These are phyloP conservation scores for Globisporangium mamillatum DNA, from an alignment of 352 stramenopile genomes.

Conservation along the genomic window DNA sequence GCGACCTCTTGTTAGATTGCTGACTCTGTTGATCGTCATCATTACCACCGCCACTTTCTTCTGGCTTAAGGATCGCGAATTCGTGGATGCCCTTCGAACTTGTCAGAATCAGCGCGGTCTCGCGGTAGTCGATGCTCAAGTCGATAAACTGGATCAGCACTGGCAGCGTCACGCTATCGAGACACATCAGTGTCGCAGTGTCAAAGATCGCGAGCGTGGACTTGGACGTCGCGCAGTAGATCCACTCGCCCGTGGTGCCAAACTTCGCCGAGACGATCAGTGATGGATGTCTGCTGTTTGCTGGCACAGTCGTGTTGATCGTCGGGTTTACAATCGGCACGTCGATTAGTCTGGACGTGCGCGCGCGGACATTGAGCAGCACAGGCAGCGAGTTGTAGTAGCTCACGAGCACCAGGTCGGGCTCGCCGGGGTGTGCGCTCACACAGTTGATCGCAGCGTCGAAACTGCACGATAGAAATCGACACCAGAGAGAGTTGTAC, in stretches of 20 bases:
- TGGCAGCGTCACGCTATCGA: constrained; percentile 45
- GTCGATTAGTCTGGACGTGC: constrained; percentile 27
- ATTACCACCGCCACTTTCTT: background rate
- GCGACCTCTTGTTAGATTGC: constrained; percentile 12
- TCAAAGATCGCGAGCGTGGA: constrained; percentile 61
- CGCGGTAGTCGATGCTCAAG: constrained; percentile 46
- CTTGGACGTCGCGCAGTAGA: constrained; percentile 74
- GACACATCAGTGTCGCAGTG: constrained; percentile 37
- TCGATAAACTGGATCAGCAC: constrained; percentile 72
- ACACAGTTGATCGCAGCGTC: constrained; percentile 53
- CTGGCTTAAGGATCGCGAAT: constrained; percentile 23
- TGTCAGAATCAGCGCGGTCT: constrained; percentile 54
- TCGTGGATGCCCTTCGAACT: constrained; percentile 81
- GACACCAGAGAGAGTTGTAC: background rate
- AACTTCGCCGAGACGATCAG: constrained; percentile 54
- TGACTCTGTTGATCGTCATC: background rate
- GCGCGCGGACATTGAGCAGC: constrained; percentile 44
- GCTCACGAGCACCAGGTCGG: constrained; percentile 55
- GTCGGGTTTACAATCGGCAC: constrained; percentile 50
- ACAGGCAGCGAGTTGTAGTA: constrained; percentile 55
- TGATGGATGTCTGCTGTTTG: constrained; percentile 52
- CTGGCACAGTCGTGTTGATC: constrained; percentile 43
- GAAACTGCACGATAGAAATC: constrained; percentile 23
- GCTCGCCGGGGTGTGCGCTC: constrained; percentile 50
- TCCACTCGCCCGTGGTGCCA: constrained; percentile 43